Evolutionary conservation across 2,329 filamentous ascomycete species (phyloP).

Genomic region (Elsinoe ampelina): DNA sequence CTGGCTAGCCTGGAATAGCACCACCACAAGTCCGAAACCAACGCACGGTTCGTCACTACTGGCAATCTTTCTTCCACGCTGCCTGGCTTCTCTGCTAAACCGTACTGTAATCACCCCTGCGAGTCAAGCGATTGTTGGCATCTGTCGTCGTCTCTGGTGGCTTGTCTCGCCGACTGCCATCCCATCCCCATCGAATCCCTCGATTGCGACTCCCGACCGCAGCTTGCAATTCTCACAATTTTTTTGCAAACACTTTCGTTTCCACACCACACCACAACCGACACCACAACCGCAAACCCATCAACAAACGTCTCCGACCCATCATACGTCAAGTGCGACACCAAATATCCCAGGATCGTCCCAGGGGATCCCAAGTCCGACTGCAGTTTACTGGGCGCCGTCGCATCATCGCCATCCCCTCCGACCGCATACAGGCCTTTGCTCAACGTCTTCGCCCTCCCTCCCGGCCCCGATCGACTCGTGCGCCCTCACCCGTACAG

Average conservation of each 20-base stretch:
- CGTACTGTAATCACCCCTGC: neutral
- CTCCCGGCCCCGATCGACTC: slow-evolving; percentile 8
- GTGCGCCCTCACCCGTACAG: neutral
- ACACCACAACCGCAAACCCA: neutral
- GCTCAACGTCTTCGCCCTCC: slow-evolving; percentile 8
- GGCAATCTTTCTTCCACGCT: neutral
- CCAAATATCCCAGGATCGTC: neutral
- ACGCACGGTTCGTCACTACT: neutral
- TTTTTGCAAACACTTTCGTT: neutral
- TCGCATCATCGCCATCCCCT: slow-evolving; percentile 9
- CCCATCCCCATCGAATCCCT: neutral
- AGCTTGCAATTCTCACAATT: neutral
- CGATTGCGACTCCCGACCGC: neutral
- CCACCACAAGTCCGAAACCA: slow-evolving; percentile 1
- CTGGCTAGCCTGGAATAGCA: neutral
- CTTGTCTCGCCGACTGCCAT: neutral
- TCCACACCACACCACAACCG: neutral
- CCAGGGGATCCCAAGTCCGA: neutral
- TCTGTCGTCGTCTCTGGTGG: neutral
- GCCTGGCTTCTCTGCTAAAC: neutral
- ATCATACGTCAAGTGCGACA: neutral
- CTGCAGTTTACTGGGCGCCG: slow-evolving; percentile 10
- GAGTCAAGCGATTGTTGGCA: neutral
- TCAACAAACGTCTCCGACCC: neutral
- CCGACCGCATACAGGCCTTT: slow-evolving; percentile 11